Evolutionary conservation across 2,329 filamentous ascomycete genomes (phyloP).

Genomic region (Hypomyces perniciosus): DNA sequence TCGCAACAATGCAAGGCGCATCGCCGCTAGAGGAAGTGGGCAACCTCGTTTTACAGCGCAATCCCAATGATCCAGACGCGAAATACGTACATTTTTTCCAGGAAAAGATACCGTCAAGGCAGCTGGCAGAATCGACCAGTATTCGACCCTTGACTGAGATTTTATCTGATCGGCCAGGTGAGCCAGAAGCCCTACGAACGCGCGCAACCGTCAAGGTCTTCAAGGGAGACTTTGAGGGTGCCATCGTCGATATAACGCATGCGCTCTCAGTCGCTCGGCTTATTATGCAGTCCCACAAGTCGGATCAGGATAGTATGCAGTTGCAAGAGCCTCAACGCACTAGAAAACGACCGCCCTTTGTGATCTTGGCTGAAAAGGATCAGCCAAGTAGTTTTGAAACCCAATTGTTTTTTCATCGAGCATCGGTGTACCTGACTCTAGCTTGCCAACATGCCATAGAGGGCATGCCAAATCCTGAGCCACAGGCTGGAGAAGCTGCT

Average conservation of each 20-base stretch:
- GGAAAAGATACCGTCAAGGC: conserved; percentile 75
- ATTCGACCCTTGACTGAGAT: conserved; percentile 62
- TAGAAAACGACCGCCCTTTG: conserved; percentile 26
- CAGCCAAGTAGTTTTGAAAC: conserved; percentile 70
- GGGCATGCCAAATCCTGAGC: conserved; percentile 36
- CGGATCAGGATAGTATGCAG: conserved; percentile 46
- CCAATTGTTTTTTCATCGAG: conserved; percentile 72
- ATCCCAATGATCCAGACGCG: conserved; percentile 62
- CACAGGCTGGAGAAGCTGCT: neutral
- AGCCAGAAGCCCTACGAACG: conserved; percentile 64
- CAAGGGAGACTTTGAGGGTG: conserved; percentile 66
- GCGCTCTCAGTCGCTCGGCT: conserved; percentile 52
- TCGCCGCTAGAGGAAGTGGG: conserved; percentile 73
- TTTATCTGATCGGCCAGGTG: conserved; percentile 55
- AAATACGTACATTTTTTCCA: conserved; percentile 92
- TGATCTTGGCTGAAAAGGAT: conserved; percentile 34
- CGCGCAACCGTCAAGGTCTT: conserved; percentile 69
- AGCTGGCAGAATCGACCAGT: conserved; percentile 66
- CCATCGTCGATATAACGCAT: conserved; percentile 62
- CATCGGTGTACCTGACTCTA: conserved; percentile 63
- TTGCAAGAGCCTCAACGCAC: conserved; percentile 26
- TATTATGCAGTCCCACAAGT: conserved; percentile 47
- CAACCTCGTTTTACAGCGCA: conserved; percentile 63
- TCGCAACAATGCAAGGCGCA: conserved; percentile 76
- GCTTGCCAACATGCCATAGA: conserved; percentile 59